These are phyloP conservation scores for Suillus lakei DNA, from an alignment of 768 basidiomycete species.

Conservation along the genomic window DNA sequence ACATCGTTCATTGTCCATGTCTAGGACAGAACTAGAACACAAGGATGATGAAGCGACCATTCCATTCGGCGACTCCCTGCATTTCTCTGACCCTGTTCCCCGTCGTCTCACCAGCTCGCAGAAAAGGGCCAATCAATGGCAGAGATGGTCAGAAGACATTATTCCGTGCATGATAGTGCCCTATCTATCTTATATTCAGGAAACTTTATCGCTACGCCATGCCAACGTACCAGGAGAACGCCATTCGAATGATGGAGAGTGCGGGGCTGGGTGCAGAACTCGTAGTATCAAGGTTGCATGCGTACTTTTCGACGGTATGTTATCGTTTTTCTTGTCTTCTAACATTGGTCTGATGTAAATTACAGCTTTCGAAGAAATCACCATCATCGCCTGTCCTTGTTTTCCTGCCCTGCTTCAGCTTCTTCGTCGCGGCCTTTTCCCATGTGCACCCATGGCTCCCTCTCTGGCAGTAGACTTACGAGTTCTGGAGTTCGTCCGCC, in stretches of 20 bases:
- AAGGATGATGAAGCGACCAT: background rate
- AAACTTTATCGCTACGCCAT: background rate
- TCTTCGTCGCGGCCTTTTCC: slow-evolving; percentile 27
- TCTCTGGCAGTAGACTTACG: slow-evolving; percentile 37
- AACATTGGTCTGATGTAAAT: slow-evolving; percentile 1
- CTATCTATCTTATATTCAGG: background rate
- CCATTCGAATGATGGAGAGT: background rate
- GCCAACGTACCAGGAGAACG: background rate
- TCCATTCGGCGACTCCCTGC: background rate
- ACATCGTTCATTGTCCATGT: background rate
- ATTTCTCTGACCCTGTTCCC: background rate
- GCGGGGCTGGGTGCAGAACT: background rate
- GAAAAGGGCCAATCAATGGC: slow-evolving; percentile 4
- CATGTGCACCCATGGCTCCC: slow-evolving; percentile 34
- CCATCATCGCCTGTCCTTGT: slow-evolving; percentile 6
- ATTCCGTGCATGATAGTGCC: background rate
- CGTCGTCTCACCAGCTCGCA: background rate
- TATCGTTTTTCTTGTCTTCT: background rate
- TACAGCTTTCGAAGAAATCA: slow-evolving; percentile 5
- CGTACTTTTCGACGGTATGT: slow-evolving; percentile 8
- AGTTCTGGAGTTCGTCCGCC: slow-evolving; percentile 33
- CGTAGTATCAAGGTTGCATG: slow-evolving; percentile 4
- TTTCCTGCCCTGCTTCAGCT: slow-evolving; percentile 26
- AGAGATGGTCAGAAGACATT: background rate
- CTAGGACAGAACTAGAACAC: background rate